Evolutionary conservation across 2,329 filamentous ascomycete genomes (phyloP), one percentile per base, ranked within the genome.

Genomic region (Cordyceps javanica): DNA sequence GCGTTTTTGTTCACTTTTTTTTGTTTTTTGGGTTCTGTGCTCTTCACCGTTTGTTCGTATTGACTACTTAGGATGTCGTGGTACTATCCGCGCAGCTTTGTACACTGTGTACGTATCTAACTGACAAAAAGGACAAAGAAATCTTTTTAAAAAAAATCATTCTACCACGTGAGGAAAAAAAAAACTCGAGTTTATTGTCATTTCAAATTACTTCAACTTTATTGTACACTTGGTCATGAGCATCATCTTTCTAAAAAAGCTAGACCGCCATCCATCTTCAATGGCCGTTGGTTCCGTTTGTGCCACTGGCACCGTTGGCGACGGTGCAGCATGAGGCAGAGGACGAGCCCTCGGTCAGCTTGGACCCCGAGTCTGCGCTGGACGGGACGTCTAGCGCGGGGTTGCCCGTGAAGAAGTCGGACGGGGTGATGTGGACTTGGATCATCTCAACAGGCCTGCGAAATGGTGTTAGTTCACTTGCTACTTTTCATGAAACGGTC

Each of bases 371-470:
- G 41, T 67, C 65, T 30, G 58, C 68, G 46, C 67, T 70, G 6
- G 71, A 75, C 0, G 77, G 75, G 0, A 79, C 74, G 62, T 79
- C 76, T 2, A 78, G 60, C 0, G 76, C 73, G 1, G 77, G 76
- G 55, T 79, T 79, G 41, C 71, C 73, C 0, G 72, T 71, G 59
- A 79, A 79, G 63, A 79, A 79, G 55, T 79, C 77, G 0, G 74
- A 74, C 0, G 77, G 77, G 42, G 75, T 77, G 3, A 79, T 69
- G 7, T 68, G 63, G 2, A 79, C 72, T 60, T 73, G 74, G 14
- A 78, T 64, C 23, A 72, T 75, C 63, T 86, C 83, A 49, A 80
- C 77, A 0, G 82, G 82, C 84, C 82, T 61, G 32, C 39, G 9
- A 14, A 13, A 3, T n/a, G 28, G 4, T 13, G 38, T 60, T 30